Conservation (phyloP, 2,329 filamentous ascomycete genomes). For the Seiridium cupressi region DNA sequence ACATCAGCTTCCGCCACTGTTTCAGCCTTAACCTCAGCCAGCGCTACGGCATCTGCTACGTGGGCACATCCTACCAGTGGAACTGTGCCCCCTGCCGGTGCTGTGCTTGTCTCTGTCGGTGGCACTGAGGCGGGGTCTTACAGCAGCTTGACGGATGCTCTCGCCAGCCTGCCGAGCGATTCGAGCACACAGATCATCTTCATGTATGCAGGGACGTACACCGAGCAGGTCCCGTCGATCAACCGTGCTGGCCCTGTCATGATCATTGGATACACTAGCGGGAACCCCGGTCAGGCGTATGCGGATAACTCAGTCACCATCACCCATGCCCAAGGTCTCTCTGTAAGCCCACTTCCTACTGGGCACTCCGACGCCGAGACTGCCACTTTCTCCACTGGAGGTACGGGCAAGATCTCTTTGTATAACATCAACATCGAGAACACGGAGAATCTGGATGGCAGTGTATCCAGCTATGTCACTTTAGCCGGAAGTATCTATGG, state of each 20-base stretch:
- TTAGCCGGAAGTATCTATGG: slow-evolving; percentile 44
- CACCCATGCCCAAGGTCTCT: slow-evolving; percentile 17
- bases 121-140: slow-evolving; percentile 23
- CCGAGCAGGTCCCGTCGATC: slow-evolving; percentile 56
- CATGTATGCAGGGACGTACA: slow-evolving; percentile 59
- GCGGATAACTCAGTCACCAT: slow-evolving; percentile 56
- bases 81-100: slow-evolving; percentile 35
- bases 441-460: slow-evolving; percentile 39
- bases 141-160: slow-evolving; percentile 25
- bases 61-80: slow-evolving; percentile 36
- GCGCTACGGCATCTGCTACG: slow-evolving; percentile 23
- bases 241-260: slow-evolving; percentile 45
- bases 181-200: slow-evolving; percentile 54
- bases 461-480: slow-evolving; percentile 26
- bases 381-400: slow-evolving; percentile 41
- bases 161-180: slow-evolving; percentile 20
- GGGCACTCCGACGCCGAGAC: slow-evolving; percentile 52
- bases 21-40: slow-evolving; percentile 17
- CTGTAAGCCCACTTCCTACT: slow-evolving; percentile 26
- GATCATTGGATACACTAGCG: slow-evolving; percentile 59
- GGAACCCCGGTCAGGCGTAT: slow-evolving; percentile 44
- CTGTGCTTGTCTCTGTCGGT: slow-evolving; percentile 37
- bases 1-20: slow-evolving; percentile 17
- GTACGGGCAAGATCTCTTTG: slow-evolving; percentile 47
- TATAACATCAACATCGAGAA: slow-evolving; percentile 60